These are phyloP conservation scores for Peronospora tabacina DNA, from an alignment of 352 stramenopile genomes.

Conservation along the genomic window DNA sequence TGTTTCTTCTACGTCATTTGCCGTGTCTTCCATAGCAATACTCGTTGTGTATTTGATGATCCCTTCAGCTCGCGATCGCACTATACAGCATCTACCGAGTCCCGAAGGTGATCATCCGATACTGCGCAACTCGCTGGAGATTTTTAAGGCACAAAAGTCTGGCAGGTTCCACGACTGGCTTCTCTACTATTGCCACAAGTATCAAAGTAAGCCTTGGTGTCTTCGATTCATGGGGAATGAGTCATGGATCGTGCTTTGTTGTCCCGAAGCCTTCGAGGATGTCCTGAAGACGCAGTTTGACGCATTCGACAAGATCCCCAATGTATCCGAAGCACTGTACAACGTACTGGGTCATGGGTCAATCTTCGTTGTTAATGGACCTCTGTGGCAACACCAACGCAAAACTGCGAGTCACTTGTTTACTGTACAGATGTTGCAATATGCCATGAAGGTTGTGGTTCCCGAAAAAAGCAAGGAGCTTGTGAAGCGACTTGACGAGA, in stretches of 20 bases:
- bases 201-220: constrained; percentile 38
- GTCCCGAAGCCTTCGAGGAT: constrained; percentile 43
- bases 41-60: constrained; percentile 29
- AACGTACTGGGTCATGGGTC: constrained; percentile 73
- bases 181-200: constrained; percentile 36
- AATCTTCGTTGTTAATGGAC: constrained; percentile 71
- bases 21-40: constrained; percentile 15
- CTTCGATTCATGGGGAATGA: constrained; percentile 29
- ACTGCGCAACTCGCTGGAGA: constrained; percentile 46
- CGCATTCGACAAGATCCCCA: constrained; percentile 60
- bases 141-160: constrained; percentile 32
- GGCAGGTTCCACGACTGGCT: constrained; percentile 46
- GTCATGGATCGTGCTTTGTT: constrained; percentile 39
- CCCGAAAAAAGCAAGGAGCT: constrained; percentile 34
- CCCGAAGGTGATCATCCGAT: constrained; percentile 33
- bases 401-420: constrained; percentile 89
- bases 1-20: constrained; percentile 15
- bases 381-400: constrained; percentile 63
- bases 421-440: constrained; percentile 47
- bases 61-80: constrained; percentile 22
- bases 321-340: constrained; percentile 29
- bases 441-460: constrained; percentile 50
- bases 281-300: constrained; percentile 66
- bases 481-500: constrained; percentile 24
- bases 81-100: constrained; percentile 30